A percentile compares a stretch with the other conserved stretches of the same genome.
These are phyloP conservation scores for Eragrostis nindensis DNA, from an alignment of 176 grass and related monocot species.

Conservation along the genomic window DNA sequence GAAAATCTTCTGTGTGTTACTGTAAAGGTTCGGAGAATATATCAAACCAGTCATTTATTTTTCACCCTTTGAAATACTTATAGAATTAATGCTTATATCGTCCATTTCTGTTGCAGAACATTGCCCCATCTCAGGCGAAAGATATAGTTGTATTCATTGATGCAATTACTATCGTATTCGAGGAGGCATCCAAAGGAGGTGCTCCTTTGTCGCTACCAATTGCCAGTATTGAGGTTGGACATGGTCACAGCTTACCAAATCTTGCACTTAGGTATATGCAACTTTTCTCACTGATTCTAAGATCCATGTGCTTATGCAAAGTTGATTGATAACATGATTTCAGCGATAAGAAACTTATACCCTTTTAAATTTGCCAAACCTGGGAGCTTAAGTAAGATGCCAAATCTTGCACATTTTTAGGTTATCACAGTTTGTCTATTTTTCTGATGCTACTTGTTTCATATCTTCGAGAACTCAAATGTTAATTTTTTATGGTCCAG, in stretches of 20 bases:
- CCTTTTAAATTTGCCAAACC: constrained; percentile 4
- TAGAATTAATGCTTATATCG: constrained; percentile 29
- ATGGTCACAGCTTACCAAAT: constrained; percentile 88
- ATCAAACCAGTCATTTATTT: constrained; percentile 25
- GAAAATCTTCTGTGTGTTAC: constrained; percentile 91
- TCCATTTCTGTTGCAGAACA: constrained; percentile 70
- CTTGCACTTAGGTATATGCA: constrained; percentile 74
- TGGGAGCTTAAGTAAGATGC: background rate
- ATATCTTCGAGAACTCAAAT: background rate
- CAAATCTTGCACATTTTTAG: background rate
- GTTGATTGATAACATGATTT: constrained; percentile 21
- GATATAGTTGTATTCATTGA: constrained; percentile 91
- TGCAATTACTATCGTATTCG: constrained; percentile 90
- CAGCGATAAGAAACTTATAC: constrained; percentile 28
- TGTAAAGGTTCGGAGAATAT: constrained; percentile 73
- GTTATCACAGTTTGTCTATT: background rate
- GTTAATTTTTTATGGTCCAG: background rate
- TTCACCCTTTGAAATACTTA: constrained; percentile 14
- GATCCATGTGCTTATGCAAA: constrained; percentile 6
- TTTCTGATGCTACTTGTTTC: background rate
- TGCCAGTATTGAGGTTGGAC: constrained; percentile 89
- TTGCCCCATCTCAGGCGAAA: constrained; percentile 73
- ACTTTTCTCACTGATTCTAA: constrained; percentile 38
- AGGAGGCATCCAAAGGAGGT: constrained; percentile 83
- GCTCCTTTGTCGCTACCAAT: constrained; percentile 77